Evolutionary conservation across 768 basidiomycete species (phyloP), one percentile per base, ranked within the genome.

Genomic region (Cystofilobasidium bisporidii): DNA sequence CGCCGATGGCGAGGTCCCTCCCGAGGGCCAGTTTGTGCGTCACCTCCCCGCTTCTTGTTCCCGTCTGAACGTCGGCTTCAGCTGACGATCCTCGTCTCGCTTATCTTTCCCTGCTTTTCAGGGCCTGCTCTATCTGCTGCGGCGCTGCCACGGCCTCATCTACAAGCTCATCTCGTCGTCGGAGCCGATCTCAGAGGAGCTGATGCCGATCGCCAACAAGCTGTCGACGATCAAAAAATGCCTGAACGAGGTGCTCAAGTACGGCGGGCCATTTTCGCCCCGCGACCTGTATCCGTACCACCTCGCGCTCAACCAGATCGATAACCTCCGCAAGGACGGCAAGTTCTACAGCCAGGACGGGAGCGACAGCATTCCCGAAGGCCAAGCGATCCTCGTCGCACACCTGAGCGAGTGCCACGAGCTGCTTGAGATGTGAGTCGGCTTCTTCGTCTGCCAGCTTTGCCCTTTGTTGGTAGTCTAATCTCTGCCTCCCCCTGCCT

Each of bases 171-270:
- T 99, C 70, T 92, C 91, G 30, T 91, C 91, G 24, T 91, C 89
- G 70, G 94, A 97, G 78, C 96, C 96, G 0, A 92, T 99, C 2
- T 94, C 91, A 0, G 96, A 99, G 77, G 96, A 98, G 77, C 80
- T 99, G 20, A 98, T 97, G 89, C 93, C 93, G 8, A 83, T 96
- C 45, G 93, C 93, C 9, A 97, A 97, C 79, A 97, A 97, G 74
- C 79, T 97, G 2, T 91, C 90, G 20, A 97, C 93, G 0, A 89
- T 97, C 70, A 96, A 94, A 81, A 94, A 94, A 75, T 94, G 92
- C 73, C 80, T 97, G 64, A 94, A 94, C 73, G 93, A 97, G 78
- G 93, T 97, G 2, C 81, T 88, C 69, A 96, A 94, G 75, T 92
- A 91, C 72, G 93, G 93, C 20, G 93, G 92, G 18, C 89, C 91